Percentiles rank a stretch among this genome's conserved stretches.
Evolutionary conservation across 805 yeast genomes (phyloP).

Genomic region (Starmerella floris): DNA sequence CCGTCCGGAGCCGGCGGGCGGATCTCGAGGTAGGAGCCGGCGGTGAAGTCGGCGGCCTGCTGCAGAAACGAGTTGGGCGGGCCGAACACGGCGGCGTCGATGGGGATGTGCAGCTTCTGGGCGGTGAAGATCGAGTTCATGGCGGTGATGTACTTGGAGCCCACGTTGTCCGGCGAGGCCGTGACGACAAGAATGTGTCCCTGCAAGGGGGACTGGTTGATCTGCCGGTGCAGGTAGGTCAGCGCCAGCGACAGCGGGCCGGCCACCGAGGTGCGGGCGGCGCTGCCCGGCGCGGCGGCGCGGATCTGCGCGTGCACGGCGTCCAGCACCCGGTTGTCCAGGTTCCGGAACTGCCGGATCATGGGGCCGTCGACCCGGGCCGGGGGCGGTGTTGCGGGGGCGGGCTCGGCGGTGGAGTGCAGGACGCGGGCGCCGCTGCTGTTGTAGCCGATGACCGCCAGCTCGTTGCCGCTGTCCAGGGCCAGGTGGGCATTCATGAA

Average conservation of each 20-base stretch:
- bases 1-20: constrained; percentile 10
- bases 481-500: constrained; percentile 81
- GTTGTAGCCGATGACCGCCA: constrained; percentile 67
- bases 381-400: neutral
- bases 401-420: constrained; percentile 38
- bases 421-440: constrained; percentile 54
- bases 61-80: constrained; percentile 69
- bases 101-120: constrained; percentile 68
- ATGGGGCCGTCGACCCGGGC: constrained; percentile 35
- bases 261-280: constrained; percentile 53
- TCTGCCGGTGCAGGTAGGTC: constrained; percentile 50
- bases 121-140: constrained; percentile 96
- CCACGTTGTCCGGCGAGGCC: constrained; percentile 52
- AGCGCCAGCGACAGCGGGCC: constrained; percentile 54
- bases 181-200: constrained; percentile 54
- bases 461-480: constrained; percentile 67
- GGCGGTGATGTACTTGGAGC: constrained; percentile 74
- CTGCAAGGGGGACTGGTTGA: constrained; percentile 35
- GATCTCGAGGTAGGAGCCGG: constrained; percentile 69
- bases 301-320: constrained; percentile 40
- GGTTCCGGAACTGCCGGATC: constrained; percentile 71
- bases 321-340: constrained; percentile 59
- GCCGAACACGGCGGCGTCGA: constrained; percentile 79
- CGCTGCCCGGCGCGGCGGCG: constrained; percentile 36
- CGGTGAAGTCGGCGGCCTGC: constrained; percentile 90